Percentiles rank a stretch among this genome's conserved stretches.
phyloP scores from a whole-genome alignment of 331 rosid genomes.

The Phaseolus coccineus region DNA sequence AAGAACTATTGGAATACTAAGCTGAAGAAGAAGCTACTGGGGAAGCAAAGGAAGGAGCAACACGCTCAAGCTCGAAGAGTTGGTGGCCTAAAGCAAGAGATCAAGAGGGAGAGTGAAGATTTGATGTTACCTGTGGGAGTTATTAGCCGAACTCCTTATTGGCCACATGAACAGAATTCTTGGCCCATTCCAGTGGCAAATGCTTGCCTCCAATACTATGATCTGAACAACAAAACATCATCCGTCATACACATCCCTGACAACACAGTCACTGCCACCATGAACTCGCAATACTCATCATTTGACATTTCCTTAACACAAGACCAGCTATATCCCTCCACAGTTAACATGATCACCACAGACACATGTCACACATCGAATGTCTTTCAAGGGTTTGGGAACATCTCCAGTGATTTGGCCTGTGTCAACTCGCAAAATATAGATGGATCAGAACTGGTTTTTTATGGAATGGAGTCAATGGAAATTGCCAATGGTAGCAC shows the following conservation, averaged over 20 bases:
- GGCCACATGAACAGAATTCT: conserved; percentile 41
- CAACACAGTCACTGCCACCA: conserved; percentile 11
- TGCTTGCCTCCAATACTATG: conserved; percentile 36
- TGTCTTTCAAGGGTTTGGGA: conserved; percentile 51
- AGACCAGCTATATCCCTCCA: conserved; percentile 25
- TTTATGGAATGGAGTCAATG: conserved; percentile 43
- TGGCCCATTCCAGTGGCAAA: conserved; percentile 28
- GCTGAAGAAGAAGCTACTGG: conserved; percentile 85
- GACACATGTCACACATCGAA: conserved; percentile 39
- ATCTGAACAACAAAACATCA: conserved; percentile 31
- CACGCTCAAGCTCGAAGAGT: conserved; percentile 51
- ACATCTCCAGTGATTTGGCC: conserved; percentile 51
- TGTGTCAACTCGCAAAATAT: conserved; percentile 39
- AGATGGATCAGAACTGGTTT: conserved; percentile 26
- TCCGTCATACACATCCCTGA: neutral
- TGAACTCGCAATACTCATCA: conserved; percentile 36
- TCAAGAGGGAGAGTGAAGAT: conserved; percentile 47
- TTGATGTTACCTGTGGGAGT: conserved; percentile 14
- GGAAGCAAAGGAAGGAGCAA: conserved; percentile 69
- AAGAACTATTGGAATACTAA: conserved; percentile 93
- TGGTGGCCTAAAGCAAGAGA: conserved; percentile 56
- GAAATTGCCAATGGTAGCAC: conserved; percentile 40
- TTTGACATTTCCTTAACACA: conserved; percentile 35
- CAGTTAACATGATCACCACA: conserved; percentile 34
- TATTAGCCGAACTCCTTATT: conserved; percentile 45